These are phyloP conservation scores for Colletotrichum simmondsii DNA, from an alignment of 2,329 filamentous ascomycete species.

Conservation along the genomic window DNA sequence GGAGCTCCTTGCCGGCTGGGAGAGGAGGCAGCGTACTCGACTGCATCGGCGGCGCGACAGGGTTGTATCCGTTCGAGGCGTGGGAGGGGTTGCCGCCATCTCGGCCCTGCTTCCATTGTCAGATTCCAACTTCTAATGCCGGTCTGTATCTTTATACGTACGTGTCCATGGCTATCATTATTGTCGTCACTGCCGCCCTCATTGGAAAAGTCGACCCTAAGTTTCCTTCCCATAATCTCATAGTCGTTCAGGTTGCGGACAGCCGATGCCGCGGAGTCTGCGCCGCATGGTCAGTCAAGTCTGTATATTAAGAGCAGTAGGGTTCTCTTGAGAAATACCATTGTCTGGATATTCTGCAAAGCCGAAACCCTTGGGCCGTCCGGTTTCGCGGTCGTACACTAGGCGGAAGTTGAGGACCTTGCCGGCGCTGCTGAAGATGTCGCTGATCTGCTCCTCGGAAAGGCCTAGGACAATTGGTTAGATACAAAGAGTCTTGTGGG, in stretches of 20 bases:
- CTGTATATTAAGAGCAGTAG: no score
- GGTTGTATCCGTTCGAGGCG: slow-evolving; percentile 47
- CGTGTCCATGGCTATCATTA: slow-evolving; percentile 49
- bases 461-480: slow-evolving; percentile 68
- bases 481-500: not conserved
- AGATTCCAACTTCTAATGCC: not conserved
- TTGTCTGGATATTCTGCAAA: slow-evolving; percentile 96
- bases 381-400: slow-evolving; percentile 95
- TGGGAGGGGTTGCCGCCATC: slow-evolving; percentile 28
- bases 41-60: slow-evolving; percentile 35
- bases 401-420: slow-evolving; percentile 92
- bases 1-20: slow-evolving; percentile 85
- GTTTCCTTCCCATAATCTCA: slow-evolving; percentile 93
- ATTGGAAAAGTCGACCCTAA: slow-evolving; percentile 96
- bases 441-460: slow-evolving; percentile 94
- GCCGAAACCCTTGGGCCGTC: slow-evolving; percentile 94
- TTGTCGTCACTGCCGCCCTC: slow-evolving; percentile 82
- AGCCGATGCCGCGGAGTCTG: slow-evolving; percentile 86
- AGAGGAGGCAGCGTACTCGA: slow-evolving; percentile 78
- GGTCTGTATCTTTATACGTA: not conserved
- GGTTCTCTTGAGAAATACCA: slow-evolving; percentile 57
- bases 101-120: slow-evolving; percentile 15
- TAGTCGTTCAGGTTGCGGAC: slow-evolving; percentile 96
- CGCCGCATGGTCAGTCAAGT: not conserved
- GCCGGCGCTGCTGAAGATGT: slow-evolving; percentile 91